Evolutionary conservation across 1,139 yeast species (phyloP), one percentile per base, ranked within the genome.

Genomic region (Yamadazyma epiphylla): DNA sequence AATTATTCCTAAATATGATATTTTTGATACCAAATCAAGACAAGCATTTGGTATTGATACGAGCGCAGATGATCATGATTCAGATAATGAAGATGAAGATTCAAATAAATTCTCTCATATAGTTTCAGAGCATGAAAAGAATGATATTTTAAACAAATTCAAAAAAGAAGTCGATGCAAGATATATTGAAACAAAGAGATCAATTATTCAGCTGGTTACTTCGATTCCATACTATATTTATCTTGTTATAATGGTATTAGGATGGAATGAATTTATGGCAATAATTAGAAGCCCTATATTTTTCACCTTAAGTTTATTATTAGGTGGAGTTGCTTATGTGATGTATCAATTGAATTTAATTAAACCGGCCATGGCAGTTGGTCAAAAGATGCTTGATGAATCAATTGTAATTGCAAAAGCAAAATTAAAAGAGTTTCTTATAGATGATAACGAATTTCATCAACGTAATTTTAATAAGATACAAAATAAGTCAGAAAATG

Each of bases 221-320:
- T 81, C 82, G 38, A 81, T 91, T 36, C 98, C 98, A 4, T 66
- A 80, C 46, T 94, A 83, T 64, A 75, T 91, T 37, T 87, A 86
- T 56, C 61, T 78, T 14, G 53, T 91, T 5, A 64, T 91, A 15
- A 56, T 83, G 3, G 77, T 85, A 5, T 65, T 91, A 19, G 98
- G 98, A 10, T 91, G 96, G 96, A 89, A 89, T 56, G 97, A 94
- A 64, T 83, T 91, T 46, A 75, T 88, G 83, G 83, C 94, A 6
- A 77, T 91, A 14, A 51, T 91, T 29, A 73, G 94, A 40, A 89
- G 86, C 53, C 98, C 98, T 17, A 50, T 84, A 15, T 70, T 82
- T 45, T 80, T 88, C 47, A 63, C 87, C 13, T 59, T 81, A 32
- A 48, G 76, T 6, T 49, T 88, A 29, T 42, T 84, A 2, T 24